These are phyloP conservation scores for Primulina huaijiensis DNA, from an alignment of 257 asterid genomes.

Conservation along the genomic window DNA sequence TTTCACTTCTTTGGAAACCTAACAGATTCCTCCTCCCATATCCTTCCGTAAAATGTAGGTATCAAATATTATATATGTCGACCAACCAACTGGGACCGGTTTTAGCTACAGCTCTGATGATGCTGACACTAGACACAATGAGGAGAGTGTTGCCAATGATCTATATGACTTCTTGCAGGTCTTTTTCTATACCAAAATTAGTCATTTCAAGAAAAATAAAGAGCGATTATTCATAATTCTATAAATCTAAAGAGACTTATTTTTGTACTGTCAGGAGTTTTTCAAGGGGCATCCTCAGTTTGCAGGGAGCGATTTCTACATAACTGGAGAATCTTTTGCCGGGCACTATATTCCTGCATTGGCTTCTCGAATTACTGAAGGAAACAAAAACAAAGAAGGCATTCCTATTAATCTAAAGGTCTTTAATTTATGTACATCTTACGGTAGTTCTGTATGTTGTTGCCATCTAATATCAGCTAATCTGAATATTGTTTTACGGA, in stretches of 20 bases:
- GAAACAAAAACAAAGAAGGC: conserved; percentile 51
- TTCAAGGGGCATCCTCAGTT: conserved; percentile 49
- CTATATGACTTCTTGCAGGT: conserved; percentile 53
- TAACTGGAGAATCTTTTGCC: conserved; percentile 59
- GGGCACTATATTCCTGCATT: conserved; percentile 61
- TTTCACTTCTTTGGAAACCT: not conserved
- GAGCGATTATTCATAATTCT: not conserved
- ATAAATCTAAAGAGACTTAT: not conserved
- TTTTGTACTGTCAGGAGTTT: conserved; percentile 35
- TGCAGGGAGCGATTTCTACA: conserved; percentile 43
- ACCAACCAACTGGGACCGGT: conserved; percentile 63
- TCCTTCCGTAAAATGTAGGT: conserved; percentile 30
- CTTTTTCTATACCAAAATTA: not conserved
- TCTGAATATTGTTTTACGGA: not conserved
- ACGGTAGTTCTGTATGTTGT: not conserved
- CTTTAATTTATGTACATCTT: not conserved
- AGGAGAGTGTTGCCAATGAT: conserved; percentile 30
- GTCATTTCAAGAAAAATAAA: not conserved
- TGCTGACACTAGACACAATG: conserved; percentile 30
- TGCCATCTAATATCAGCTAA: not conserved
- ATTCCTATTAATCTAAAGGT: conserved; percentile 48
- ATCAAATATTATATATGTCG: conserved; percentile 51
- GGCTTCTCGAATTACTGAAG: conserved; percentile 49
- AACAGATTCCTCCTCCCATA: not conserved
- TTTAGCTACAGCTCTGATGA: conserved; percentile 52